These are phyloP conservation scores for Hortaea sp. DNA, from an alignment of 2,329 filamentous ascomycete species.

Conservation along the genomic window DNA sequence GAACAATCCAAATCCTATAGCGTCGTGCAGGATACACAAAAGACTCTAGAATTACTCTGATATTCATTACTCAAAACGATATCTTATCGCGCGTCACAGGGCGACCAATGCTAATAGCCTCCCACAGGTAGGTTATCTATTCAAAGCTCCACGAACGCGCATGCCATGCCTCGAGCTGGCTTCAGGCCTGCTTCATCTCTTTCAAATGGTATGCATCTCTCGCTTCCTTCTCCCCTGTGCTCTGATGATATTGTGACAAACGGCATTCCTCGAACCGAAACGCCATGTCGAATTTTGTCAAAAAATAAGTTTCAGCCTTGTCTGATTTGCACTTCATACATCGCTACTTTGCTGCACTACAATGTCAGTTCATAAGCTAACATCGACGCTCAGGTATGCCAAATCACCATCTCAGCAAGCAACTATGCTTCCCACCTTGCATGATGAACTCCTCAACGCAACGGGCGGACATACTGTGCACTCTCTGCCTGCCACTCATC, in stretches of 20 bases:
- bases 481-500: slow-evolving; percentile 40
- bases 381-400: neutral
- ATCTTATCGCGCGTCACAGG: neutral
- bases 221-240: slow-evolving; percentile 12
- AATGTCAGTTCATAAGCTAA: slow-evolving; percentile 12
- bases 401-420: neutral
- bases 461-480: slow-evolving; percentile 57
- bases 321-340: slow-evolving; percentile 40
- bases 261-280: slow-evolving; percentile 62
- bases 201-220: slow-evolving; percentile 9
- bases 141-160: neutral
- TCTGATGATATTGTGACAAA: slow-evolving; percentile 54
- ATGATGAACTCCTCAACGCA: slow-evolving; percentile 58
- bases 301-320: slow-evolving; percentile 58
- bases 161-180: neutral
- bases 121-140: neutral
- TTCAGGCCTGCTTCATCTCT: neutral
- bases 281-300: slow-evolving; percentile 53
- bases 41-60: slow-evolving; percentile 51
- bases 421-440: neutral
- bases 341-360: slow-evolving; percentile 15
- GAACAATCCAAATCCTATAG: slow-evolving; percentile 52
- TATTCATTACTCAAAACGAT: neutral
- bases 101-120: neutral
- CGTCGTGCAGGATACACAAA: slow-evolving; percentile 40